A percentile compares a stretch with the other conserved stretches of the same genome.
phyloP scores from a whole-genome alignment of 140 eudicot genomes.

The Anethum foeniculum region DNA sequence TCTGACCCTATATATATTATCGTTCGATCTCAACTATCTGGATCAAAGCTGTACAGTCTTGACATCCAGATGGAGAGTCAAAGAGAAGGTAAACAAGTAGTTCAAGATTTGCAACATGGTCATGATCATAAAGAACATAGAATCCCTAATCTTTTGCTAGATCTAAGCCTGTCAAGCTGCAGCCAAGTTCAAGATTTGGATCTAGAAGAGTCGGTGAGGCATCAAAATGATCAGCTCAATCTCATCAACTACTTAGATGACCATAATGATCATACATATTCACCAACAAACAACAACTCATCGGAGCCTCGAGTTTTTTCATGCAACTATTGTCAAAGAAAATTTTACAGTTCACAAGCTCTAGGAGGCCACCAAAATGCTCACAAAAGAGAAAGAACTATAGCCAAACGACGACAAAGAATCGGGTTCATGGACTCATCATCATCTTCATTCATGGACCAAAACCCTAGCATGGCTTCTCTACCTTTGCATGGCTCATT shows the following conservation, averaged over 20 bases:
- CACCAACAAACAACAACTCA: neutral
- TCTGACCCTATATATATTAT: neutral
- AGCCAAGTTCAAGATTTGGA: neutral
- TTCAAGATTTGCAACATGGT: conserved; percentile 3
- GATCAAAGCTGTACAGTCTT: neutral
- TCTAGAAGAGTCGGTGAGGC: neutral
- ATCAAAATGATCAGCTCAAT: conserved; percentile 11
- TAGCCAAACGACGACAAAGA: conserved; percentile 34
- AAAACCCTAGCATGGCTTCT: conserved; percentile 26
- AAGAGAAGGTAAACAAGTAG: conserved; percentile 10
- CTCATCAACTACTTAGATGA: conserved; percentile 10
- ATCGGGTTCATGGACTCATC: conserved; percentile 24
- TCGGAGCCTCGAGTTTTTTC: conserved; percentile 45
- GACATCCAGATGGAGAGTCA: conserved; percentile 10
- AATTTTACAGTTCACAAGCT: conserved; percentile 74
- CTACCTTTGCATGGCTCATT: conserved; percentile 45
- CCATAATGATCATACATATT: neutral
- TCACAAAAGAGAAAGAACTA: conserved; percentile 59
- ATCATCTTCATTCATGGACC: conserved; percentile 20
- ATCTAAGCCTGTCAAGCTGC: conserved; percentile 30
- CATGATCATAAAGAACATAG: conserved; percentile 8
- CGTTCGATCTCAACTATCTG: neutral
- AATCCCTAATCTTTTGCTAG: conserved; percentile 18
- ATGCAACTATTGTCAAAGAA: conserved; percentile 70
- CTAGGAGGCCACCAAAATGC: conserved; percentile 95